Percentiles rank a stretch among this genome's conserved stretches.
Conservation (phyloP, 805 yeast species). For the Barnettozyma sucrosica region DNA sequence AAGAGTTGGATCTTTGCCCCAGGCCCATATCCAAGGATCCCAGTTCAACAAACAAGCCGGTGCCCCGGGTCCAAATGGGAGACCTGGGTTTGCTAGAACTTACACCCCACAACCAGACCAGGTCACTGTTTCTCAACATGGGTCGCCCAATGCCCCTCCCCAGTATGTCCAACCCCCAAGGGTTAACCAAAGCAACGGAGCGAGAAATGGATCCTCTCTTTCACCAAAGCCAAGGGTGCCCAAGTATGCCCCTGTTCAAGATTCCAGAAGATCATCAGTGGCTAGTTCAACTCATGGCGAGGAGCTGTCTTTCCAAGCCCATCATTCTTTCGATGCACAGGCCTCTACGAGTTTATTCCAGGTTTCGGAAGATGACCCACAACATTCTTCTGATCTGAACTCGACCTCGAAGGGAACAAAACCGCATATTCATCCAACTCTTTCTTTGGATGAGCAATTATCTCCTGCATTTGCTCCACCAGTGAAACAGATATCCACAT, state of each 20-base stretch:
- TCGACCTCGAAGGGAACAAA: not conserved
- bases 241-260: slow-evolving; percentile 12
- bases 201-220: not conserved
- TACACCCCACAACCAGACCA: slow-evolving; percentile 7
- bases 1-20: not conserved
- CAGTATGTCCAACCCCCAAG: slow-evolving; percentile 7
- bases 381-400: not conserved
- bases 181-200: not conserved
- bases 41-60: not conserved
- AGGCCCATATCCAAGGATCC: not conserved
- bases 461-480: not conserved
- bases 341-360: not conserved
- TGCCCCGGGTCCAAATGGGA: not conserved
- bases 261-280: slow-evolving; percentile 22
- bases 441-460: not conserved
- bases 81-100: slow-evolving; percentile 3
- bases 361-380: not conserved
- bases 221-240: slow-evolving; percentile 17
- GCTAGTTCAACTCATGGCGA: slow-evolving; percentile 9
- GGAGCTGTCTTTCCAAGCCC: not conserved
- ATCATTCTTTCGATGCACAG: slow-evolving; percentile 3
- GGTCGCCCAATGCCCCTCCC: slow-evolving; percentile 2
- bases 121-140: not conserved
- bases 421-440: not conserved
- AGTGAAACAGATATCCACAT: not conserved